phyloP scores from a whole-genome alignment of 2,329 filamentous ascomycete species.

The Pseudogymnoascus sp. region DNA sequence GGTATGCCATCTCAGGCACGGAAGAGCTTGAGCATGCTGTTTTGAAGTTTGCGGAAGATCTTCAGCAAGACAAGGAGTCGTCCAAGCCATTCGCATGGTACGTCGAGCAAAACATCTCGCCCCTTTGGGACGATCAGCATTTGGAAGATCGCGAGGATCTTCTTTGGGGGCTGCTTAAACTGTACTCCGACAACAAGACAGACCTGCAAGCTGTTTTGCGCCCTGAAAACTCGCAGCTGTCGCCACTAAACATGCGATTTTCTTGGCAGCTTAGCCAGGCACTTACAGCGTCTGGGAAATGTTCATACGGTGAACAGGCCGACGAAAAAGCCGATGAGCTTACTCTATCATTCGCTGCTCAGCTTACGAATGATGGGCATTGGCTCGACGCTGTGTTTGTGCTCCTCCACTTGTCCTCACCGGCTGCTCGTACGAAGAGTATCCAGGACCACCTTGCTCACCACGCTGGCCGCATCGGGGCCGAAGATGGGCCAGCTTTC shows the following conservation, averaged over 20 bases:
- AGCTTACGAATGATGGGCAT: conserved; percentile 56
- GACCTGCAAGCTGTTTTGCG: conserved; percentile 64
- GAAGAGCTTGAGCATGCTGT: conserved; percentile 70
- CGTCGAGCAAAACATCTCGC: conserved; percentile 48
- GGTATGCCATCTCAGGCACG: conserved; percentile 68
- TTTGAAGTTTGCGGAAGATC: conserved; percentile 62
- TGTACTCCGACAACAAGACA: conserved; percentile 55
- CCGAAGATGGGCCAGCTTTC: conserved; percentile 50
- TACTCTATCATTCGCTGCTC: conserved; percentile 57
- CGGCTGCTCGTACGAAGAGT: conserved; percentile 54
- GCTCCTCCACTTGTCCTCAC: conserved; percentile 64
- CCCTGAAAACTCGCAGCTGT: conserved; percentile 69
- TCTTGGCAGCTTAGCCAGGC: conserved; percentile 79
- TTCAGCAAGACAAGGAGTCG: conserved; percentile 61
- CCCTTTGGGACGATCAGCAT: conserved; percentile 54
- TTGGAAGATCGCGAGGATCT: conserved; percentile 62
- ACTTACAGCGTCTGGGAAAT: conserved; percentile 43
- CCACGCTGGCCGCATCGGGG: conserved; percentile 61
- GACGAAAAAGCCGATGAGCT: conserved; percentile 56
- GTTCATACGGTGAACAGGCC: conserved; percentile 47
- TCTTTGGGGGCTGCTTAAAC: conserved; percentile 77
- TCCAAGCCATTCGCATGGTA: conserved; percentile 68
- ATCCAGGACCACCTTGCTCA: conserved; percentile 68
- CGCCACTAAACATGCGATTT: conserved; percentile 66
- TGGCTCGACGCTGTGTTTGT: conserved; percentile 70